Evolutionary conservation across 192 early-diverging fungal genomes (phyloP).

Genomic region (Umbelopsis ramanniana): DNA sequence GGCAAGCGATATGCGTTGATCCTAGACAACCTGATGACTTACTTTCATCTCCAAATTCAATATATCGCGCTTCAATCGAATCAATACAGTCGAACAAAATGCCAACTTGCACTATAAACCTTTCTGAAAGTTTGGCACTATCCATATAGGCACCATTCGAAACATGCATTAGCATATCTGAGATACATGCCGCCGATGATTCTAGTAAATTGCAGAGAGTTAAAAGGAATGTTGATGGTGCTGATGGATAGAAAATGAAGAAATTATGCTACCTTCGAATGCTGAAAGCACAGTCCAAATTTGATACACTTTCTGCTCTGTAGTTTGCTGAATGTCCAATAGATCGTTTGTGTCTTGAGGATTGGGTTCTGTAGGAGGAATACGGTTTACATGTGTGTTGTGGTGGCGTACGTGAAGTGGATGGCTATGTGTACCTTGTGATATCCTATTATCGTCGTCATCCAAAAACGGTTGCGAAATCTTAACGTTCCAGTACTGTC

Average conservation of each 20-base stretch:
- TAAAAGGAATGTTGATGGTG: not conserved
- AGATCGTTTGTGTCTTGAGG: conserved; percentile 25
- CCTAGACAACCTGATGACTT: not conserved
- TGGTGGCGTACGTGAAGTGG: not conserved
- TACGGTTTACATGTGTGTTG: conserved; percentile 23
- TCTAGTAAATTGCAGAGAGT: conserved; percentile 48
- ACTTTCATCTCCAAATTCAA: conserved; percentile 65
- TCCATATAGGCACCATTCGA: conserved; percentile 83
- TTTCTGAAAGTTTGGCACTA: conserved; percentile 80
- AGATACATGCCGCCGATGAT: conserved; percentile 92
- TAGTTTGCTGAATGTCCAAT: conserved; percentile 61
- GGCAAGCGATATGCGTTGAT: not conserved
- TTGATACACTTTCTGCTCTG: conserved; percentile 86
- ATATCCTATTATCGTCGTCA: conserved; percentile 17
- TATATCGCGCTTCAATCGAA: conserved; percentile 76
- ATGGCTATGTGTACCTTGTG: conserved; percentile 19
- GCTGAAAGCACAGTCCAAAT: conserved; percentile 91
- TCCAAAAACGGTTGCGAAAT: conserved; percentile 26
- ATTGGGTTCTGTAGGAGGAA: conserved; percentile 23
- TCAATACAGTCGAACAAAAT: conserved; percentile 91
- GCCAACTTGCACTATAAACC: conserved; percentile 92
- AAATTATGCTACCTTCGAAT: conserved; percentile 69
- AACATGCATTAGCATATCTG: conserved; percentile 92
- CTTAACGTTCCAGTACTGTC: conserved; percentile 32
- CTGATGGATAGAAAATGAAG: not conserved